phyloP scores from a whole-genome alignment of 1,284 basidiomycete species.

The Phlebopus sp. region DNA sequence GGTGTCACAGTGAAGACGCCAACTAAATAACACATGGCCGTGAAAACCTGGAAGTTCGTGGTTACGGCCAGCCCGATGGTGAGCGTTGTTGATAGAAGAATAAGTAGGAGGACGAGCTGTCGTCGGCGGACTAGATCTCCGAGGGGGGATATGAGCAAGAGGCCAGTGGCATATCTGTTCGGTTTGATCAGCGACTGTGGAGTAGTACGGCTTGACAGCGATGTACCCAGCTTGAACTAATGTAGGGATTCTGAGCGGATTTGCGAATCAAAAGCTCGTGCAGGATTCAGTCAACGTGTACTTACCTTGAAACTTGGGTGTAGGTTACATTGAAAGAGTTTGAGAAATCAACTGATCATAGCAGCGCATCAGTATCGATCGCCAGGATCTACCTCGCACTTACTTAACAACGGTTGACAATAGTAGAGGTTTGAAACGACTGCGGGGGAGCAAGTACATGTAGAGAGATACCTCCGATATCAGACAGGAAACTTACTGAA shows the following conservation, averaged over 20 bases:
- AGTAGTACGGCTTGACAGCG: background rate
- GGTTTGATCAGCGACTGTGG: background rate
- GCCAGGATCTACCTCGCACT: constrained; percentile 14
- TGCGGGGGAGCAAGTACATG: constrained; percentile 18
- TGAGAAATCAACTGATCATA: constrained; percentile 48
- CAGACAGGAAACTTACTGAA: constrained; percentile 39
- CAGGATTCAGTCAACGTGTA: background rate
- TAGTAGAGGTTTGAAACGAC: constrained; percentile 69
- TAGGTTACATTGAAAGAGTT: constrained; percentile 56
- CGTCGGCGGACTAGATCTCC: constrained; percentile 66
- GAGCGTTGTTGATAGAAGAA: constrained; percentile 45
- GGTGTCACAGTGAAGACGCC: constrained; percentile 56
- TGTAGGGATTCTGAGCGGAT: constrained; percentile 41
- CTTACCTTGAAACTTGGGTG: constrained; percentile 55
- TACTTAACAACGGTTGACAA: constrained; percentile 68
- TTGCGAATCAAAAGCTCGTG: background rate
- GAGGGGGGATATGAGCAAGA: constrained; percentile 60
- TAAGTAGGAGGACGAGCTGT: constrained; percentile 48
- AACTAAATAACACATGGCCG: constrained; percentile 54
- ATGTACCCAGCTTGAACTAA: constrained; percentile 49
- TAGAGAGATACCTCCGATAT: constrained; percentile 18
- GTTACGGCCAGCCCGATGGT: constrained; percentile 59
- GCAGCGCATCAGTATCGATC: background rate
- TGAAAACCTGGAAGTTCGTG: constrained; percentile 47
- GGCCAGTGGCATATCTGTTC: constrained; percentile 53